Evolutionary conservation across 2,329 filamentous ascomycete species (phyloP).

Genomic region (Calycina herbarum): DNA sequence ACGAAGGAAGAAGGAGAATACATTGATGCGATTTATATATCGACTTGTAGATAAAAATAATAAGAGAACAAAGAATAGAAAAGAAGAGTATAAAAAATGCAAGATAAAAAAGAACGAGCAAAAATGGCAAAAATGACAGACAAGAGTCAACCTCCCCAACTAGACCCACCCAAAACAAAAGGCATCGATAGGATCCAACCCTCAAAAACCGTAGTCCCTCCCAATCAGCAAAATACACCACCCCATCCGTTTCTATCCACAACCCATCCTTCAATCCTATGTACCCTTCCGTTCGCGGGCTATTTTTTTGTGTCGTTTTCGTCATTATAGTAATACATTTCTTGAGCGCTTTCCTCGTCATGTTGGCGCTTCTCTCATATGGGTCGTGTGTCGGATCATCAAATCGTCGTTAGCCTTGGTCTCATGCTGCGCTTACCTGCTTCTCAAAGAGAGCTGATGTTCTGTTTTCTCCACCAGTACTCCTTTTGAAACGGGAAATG

Average conservation of each 20-base stretch:
- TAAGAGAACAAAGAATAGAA: neutral
- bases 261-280: constrained; percentile 10
- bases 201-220: constrained; percentile 7
- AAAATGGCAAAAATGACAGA: constrained; percentile 6
- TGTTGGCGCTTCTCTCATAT: neutral
- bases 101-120: neutral
- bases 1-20: constrained; percentile 3
- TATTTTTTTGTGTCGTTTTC: constrained; percentile 9
- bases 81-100: neutral
- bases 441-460: neutral
- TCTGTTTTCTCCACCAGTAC: neutral
- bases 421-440: constrained; percentile 8
- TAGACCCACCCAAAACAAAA: constrained; percentile 12
- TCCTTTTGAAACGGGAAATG: neutral
- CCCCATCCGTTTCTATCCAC: neutral
- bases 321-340: constrained; percentile 26
- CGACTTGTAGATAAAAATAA: neutral
- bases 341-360: neutral
- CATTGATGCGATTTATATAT: neutral
- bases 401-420: neutral
- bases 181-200: constrained; percentile 20
- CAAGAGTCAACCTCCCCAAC: neutral
- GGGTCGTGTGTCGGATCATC: constrained; percentile 5
- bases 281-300: neutral
- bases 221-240: neutral